Evolutionary conservation across 116 monocot species (phyloP).

Genomic region (Papilionanthe hybrid): DNA sequence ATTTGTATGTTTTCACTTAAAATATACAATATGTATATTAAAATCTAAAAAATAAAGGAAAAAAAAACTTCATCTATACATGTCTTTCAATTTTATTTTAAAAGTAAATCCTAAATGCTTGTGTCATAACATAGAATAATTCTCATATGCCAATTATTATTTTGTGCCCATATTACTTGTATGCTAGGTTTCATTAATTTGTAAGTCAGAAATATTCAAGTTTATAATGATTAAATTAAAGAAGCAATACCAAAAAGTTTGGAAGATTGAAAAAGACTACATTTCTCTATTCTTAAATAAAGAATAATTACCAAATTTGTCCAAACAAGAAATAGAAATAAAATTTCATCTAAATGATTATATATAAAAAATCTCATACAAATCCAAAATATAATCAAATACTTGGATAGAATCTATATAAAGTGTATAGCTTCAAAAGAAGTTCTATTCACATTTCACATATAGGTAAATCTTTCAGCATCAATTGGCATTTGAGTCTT

Average conservation of each 20-base stretch:
- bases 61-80: neutral
- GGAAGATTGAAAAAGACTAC: neutral
- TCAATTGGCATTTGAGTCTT: neutral
- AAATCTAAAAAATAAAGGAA: neutral
- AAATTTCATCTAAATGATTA: neutral
- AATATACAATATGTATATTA: neutral
- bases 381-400: neutral
- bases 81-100: neutral
- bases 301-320: neutral
- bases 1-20: conserved; percentile 1
- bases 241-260: neutral
- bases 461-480: neutral
- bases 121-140: neutral
- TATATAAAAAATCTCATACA: neutral
- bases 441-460: neutral
- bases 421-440: neutral
- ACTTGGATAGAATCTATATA: neutral
- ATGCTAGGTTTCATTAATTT: neutral
- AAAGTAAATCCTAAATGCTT: neutral
- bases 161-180: neutral
- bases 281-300: neutral
- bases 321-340: conserved; percentile 11
- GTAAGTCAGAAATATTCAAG: neutral
- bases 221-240: neutral
- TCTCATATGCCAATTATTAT: neutral